These are phyloP conservation scores for Oehlia diaphana DNA, from an alignment of 192 early-diverging fungal genomes.

Conservation along the genomic window DNA sequence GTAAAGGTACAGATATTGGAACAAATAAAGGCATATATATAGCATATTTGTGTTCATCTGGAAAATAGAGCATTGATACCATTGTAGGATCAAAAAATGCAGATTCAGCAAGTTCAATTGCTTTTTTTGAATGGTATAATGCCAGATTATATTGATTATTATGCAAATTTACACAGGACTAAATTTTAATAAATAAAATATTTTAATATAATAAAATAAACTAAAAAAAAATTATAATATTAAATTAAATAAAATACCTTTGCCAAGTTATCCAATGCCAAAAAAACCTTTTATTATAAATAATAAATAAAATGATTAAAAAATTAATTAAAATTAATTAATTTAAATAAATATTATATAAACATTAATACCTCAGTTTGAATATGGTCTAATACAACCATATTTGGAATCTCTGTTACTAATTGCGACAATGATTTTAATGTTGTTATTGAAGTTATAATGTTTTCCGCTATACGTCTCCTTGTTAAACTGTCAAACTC, in stretches of 20 bases:
- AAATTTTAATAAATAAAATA: slow-evolving; percentile 3
- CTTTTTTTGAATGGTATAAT: slow-evolving; percentile 58
- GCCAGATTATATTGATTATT: slow-evolving; percentile 48
- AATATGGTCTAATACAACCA: slow-evolving; percentile 92
- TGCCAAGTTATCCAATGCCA: slow-evolving; percentile 24
- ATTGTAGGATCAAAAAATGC: slow-evolving; percentile 99
- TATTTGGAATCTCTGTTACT: slow-evolving; percentile 78
- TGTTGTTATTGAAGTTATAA: slow-evolving; percentile 71
- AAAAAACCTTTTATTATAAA: slow-evolving; percentile 1
- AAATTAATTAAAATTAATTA: not conserved
- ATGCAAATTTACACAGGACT: slow-evolving; percentile 40
- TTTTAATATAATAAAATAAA: not conserved
- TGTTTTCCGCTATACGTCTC: slow-evolving; percentile 67
- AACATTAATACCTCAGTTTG: slow-evolving; percentile 57
- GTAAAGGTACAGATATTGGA: slow-evolving; percentile 75
- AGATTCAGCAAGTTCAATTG: slow-evolving; percentile 69
- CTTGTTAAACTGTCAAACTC: slow-evolving; percentile 80
- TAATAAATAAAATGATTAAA: not conserved
- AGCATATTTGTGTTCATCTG: slow-evolving; percentile 96
- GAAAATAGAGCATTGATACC: slow-evolving; percentile 98
- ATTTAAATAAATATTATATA: not conserved
- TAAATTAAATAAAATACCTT: slow-evolving; percentile 2
- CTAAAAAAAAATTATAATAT: not conserved
- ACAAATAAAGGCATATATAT: slow-evolving; percentile 97
- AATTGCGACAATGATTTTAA: slow-evolving; percentile 79